Evolutionary conservation across 495 filamentous ascomycete genomes (phyloP), one percentile per base, ranked within the genome.

Genomic region (Penicillium odoratum): DNA sequence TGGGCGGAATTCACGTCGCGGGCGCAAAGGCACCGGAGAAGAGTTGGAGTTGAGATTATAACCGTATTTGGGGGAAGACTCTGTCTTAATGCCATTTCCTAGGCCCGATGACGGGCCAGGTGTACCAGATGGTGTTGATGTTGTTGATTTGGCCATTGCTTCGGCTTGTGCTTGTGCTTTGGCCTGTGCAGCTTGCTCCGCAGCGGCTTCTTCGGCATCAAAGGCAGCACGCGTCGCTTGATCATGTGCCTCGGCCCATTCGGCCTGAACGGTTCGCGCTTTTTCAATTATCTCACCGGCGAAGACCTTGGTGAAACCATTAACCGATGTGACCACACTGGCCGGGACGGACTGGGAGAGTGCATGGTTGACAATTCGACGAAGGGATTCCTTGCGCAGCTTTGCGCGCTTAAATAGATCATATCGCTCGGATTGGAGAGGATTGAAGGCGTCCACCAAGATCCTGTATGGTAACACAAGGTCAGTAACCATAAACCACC

Each of bases 261-360:
- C 86, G 46, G 77, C 76, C 71, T 95, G 92, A 5, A 97, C 84
- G 11, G 85, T 84, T 30, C 89, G 81, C 1, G 92, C 91, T 52
- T 83, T 81, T 69, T 96, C 91, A 51, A 96, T 86, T 51, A 97
- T 81, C 51, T 92, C 86, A 48, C 92, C 91, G 7, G 90, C 83
- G 69, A 90, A 96, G 57, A 92, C 81, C 70, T 97, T 97, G 33
- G 88, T 86, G 53, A 89, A 90, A 3, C 88, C 85, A 49, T 88
- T 89, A 63, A 96, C 87, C 26, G 87, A 89, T 21, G 87, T 87
- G 40, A 93, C 85, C 29, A 96, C 88, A 49, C 82, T 86, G 13
- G 83, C 80, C 4, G 91, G 88, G 4, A 93, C 91, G 18, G 90
- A 94, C 70, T 96, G 92, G 1, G 89, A 92, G 11, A 95, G 85